These are phyloP conservation scores for Solanum dulcamara DNA, from an alignment of 257 asterid genomes.

Conservation along the genomic window DNA sequence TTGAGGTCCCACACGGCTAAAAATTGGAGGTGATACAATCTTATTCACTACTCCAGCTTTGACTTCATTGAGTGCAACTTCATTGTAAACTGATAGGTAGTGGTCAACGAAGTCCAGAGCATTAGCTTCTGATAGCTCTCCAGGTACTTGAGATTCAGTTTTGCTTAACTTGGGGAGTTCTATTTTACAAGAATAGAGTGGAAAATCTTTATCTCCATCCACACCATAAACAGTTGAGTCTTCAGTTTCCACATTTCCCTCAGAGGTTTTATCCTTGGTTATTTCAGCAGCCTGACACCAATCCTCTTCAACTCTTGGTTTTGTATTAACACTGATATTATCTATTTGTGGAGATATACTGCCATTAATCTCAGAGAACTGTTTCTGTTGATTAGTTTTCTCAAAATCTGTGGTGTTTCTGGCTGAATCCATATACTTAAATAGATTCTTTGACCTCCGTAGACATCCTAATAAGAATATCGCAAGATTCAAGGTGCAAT, in stretches of 20 bases:
- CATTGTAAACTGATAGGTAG: conserved; percentile 39
- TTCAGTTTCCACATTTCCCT: conserved; percentile 7
- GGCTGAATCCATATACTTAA: conserved; percentile 12
- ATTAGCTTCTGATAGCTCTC: conserved; percentile 26
- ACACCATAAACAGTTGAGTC: neutral
- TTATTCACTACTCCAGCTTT: conserved; percentile 7
- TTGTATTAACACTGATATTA: neutral
- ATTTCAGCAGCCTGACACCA: neutral
- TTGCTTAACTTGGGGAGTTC: conserved; percentile 10
- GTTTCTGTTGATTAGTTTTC: conserved; percentile 1
- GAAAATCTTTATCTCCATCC: conserved; percentile 11
- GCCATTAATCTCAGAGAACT: neutral
- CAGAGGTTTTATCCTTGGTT: neutral
- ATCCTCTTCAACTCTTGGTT: neutral
- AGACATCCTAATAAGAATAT: conserved; percentile 23
- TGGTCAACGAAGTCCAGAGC: conserved; percentile 59
- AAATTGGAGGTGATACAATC: conserved; percentile 34
- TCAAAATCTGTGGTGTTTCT: conserved; percentile 10
- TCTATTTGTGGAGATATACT: neutral
- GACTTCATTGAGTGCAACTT: conserved; percentile 14
- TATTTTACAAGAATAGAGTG: conserved; percentile 3
- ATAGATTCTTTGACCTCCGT: conserved; percentile 14
- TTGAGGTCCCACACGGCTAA: conserved; percentile 42
- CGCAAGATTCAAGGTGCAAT: neutral
- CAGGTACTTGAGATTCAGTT: conserved; percentile 33